Base-by-base conservation (phyloP, 805 yeast genomes). In the Clavispora phyllophila region DNA sequence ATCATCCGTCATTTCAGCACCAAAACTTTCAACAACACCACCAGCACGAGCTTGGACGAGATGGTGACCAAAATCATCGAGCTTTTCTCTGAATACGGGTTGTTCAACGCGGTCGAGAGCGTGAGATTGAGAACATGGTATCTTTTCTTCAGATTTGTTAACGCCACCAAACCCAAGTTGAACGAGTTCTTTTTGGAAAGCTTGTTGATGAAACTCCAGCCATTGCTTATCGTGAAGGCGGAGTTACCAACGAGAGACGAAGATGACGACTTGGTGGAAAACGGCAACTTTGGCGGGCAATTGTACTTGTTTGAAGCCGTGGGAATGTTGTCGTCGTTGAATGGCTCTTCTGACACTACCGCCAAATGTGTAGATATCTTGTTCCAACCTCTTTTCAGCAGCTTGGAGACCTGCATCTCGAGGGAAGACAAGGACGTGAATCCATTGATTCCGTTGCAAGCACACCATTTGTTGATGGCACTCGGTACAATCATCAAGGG, bases 101-200 rank as follows among this genome's bases (percentile, higher is more conserved):
- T 91, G 47, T 89, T 87, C 61, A 87, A 84, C 63, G 70, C 73
- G 5, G 72, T 76, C 50, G 84, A 76, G 44, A 84, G 80, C 47
- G 96, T 90, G 4, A 81, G 89, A 54, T 72, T 79, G 43, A 81
- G 97, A 60, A 76, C 95, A 33, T 93, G 98, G 96, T 91, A 87
- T 60, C 69, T 90, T 49, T 87, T 91, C 54, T 82, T 82, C 56
- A 77, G 95, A 60, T 86, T 90, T 55, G 74, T 89, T 47, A 87
- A 84, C 58, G 68, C 84, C 37, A 82, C 91, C 2, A 84, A 81
- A 56, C 88, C 89, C 28, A 46, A 50, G 7, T 66, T 76, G 38
- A 64, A 81, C 32, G 75, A 81, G 24, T 75, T 70, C 36, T 59
- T 62, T 28, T 70, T 78, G 55, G 82, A 76, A 32, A 79, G 76